These are phyloP conservation scores for Cinnamomum micranthum DNA, from an alignment of 164 flowering plant species.

Conservation along the genomic window DNA sequence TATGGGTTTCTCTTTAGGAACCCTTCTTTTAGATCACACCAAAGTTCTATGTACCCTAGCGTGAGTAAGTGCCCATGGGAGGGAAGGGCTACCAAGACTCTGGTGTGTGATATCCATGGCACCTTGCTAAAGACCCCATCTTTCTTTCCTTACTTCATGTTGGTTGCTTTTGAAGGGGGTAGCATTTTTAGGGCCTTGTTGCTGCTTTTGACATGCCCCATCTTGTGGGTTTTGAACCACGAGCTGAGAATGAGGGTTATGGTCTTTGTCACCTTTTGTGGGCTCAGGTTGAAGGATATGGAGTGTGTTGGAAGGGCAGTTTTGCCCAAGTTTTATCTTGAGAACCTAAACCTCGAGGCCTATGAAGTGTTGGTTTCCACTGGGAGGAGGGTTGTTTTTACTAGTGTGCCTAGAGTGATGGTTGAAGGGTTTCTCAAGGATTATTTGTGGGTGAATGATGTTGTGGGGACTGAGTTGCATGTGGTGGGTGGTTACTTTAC, in stretches of 20 bases:
- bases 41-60: conserved; percentile 27
- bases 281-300: conserved; percentile 53
- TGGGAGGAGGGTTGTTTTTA: conserved; percentile 40
- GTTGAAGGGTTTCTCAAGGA: conserved; percentile 73
- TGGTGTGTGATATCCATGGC: conserved; percentile 59
- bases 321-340: conserved; percentile 79
- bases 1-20: conserved; percentile 27
- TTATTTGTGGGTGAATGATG: conserved; percentile 50
- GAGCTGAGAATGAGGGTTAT: conserved; percentile 43
- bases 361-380: conserved; percentile 43
- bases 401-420: conserved; percentile 71
- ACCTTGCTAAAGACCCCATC: conserved; percentile 44
- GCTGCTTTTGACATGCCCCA: conserved; percentile 45
- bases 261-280: conserved; percentile 73
- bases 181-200: conserved; percentile 61
- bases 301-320: conserved; percentile 62
- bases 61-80: conserved; percentile 32
- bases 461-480: conserved; percentile 68
- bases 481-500: conserved; percentile 40
- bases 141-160: conserved; percentile 86
- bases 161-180: conserved; percentile 88
- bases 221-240: conserved; percentile 38
- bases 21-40: conserved; percentile 21
- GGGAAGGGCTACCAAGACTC: conserved; percentile 29
- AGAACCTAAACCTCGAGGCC: conserved; percentile 48